These are phyloP conservation scores for Holtermanniella nyarrowii DNA, from an alignment of 768 basidiomycete genomes.

Conservation along the genomic window DNA sequence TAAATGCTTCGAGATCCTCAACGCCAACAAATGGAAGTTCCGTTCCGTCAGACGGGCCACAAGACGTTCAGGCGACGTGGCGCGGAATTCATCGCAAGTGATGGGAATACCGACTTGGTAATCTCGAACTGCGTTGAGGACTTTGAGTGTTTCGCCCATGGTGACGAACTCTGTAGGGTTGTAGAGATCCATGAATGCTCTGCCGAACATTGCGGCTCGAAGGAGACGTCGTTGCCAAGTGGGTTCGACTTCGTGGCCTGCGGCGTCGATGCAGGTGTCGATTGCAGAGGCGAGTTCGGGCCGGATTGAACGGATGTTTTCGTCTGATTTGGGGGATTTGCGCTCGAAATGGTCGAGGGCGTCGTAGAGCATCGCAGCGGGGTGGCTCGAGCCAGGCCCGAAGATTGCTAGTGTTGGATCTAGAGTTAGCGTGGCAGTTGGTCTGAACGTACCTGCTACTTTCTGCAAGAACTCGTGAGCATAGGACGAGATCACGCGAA, in stretches of 20 bases:
- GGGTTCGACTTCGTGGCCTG: slow-evolving; percentile 82
- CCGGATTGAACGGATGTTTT: slow-evolving; percentile 76
- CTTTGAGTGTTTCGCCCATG: slow-evolving; percentile 86
- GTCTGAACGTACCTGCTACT: slow-evolving; percentile 60
- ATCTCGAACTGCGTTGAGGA: slow-evolving; percentile 82
- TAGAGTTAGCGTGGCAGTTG: not conserved
- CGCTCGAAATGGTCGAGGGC: slow-evolving; percentile 79
- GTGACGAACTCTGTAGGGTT: slow-evolving; percentile 84
- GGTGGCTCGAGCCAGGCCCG: slow-evolving; percentile 81
- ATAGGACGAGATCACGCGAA: slow-evolving; percentile 69
- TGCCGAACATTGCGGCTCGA: slow-evolving; percentile 94
- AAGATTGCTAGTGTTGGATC: slow-evolving; percentile 74
- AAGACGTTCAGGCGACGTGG: slow-evolving; percentile 68
- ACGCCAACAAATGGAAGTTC: slow-evolving; percentile 80
- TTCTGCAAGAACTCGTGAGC: slow-evolving; percentile 84
- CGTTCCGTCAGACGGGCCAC: slow-evolving; percentile 73
- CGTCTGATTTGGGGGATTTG: slow-evolving; percentile 83
- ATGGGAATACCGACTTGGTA: slow-evolving; percentile 89
- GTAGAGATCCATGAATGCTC: slow-evolving; percentile 83
- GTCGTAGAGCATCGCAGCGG: slow-evolving; percentile 82
- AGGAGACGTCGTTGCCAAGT: slow-evolving; percentile 79
- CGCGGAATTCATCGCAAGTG: slow-evolving; percentile 66
- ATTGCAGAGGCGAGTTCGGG: slow-evolving; percentile 78
- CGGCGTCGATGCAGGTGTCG: slow-evolving; percentile 86
- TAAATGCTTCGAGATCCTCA: slow-evolving; percentile 77